Conservation (phyloP, 2,329 filamentous ascomycete species). For the Ophiostoma tasmaniense region DNA sequence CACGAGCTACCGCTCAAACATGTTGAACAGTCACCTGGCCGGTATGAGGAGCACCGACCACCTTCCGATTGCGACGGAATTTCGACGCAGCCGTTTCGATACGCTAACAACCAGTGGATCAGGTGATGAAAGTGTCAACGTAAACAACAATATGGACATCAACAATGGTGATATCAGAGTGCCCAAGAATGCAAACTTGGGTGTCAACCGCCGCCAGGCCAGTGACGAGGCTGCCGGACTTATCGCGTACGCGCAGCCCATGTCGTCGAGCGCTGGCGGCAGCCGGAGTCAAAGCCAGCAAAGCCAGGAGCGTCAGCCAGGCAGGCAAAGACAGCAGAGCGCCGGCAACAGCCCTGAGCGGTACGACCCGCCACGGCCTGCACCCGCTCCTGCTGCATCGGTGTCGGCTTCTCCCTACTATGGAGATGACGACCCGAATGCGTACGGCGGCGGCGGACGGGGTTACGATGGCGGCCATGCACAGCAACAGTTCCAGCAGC, state of each 20-base stretch:
- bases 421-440: not conserved
- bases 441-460: not conserved
- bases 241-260: conserved; percentile 31
- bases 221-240: conserved; percentile 27
- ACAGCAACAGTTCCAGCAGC: not conserved
- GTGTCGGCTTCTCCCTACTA: not conserved
- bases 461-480: not conserved
- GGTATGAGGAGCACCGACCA: conserved; percentile 31
- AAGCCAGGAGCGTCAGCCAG: not conserved
- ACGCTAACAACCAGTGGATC: conserved; percentile 14
- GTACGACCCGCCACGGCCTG: conserved; percentile 7
- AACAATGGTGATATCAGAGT: not conserved
- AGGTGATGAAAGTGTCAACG: not conserved
- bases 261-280: conserved; percentile 19
- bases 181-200: not conserved
- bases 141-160: not conserved
- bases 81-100: conserved; percentile 28
- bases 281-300: not conserved
- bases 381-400: not conserved
- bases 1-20: conserved; percentile 19
- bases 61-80: conserved; percentile 33
- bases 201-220: conserved; percentile 13
- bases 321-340: not conserved
- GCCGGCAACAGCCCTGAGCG: conserved; percentile 15
- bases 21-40: conserved; percentile 13